Conservation (phyloP, 23 red algal genomes). For the Gracilaria vermiculophylla region DNA sequence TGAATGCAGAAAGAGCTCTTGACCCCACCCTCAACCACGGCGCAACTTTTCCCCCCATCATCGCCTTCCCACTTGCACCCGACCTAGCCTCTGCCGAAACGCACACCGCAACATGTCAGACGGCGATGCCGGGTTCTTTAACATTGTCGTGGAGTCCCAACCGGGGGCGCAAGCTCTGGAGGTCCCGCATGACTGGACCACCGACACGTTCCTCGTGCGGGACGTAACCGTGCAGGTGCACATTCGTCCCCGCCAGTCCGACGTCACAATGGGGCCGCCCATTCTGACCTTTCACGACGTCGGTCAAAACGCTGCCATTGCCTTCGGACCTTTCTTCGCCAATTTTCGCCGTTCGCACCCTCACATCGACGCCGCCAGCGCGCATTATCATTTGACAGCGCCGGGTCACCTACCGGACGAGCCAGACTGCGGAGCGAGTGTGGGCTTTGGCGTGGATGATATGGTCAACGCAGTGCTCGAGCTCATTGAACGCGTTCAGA, state of each 20-base stretch:
- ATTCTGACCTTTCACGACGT: conserved; percentile 58
- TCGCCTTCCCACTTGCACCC: too few relatives aligned
- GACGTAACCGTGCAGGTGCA: conserved; percentile 31
- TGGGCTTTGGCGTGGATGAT: conserved; percentile 1
- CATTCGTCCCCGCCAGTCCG: neutral
- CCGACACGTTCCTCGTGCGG: conserved; percentile 14
- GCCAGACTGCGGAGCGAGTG: neutral
- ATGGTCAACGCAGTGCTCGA: conserved; percentile 27
- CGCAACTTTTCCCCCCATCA: too few relatives aligned
- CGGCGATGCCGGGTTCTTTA: neutral
- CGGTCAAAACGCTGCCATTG: conserved; percentile 22
- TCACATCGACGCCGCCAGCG: conserved; percentile 50
- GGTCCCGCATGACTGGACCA: neutral
- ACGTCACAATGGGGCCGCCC: conserved; percentile 2
- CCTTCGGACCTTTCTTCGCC: conserved; percentile 56
- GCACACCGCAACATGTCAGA: neutral
- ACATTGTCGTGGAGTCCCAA: conserved; percentile 20
- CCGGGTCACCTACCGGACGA: conserved; percentile 44
- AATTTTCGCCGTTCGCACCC: conserved; percentile 21
- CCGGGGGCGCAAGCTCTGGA: neutral
- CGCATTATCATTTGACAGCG: conserved; percentile 43
- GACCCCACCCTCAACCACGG: too few relatives aligned
- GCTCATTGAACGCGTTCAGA: conserved; percentile 10
- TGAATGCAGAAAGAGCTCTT: too few relatives aligned
- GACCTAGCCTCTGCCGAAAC: neutral